phyloP scores from a whole-genome alignment of 164 flowering plant genomes.

The Platanus orientalis region DNA sequence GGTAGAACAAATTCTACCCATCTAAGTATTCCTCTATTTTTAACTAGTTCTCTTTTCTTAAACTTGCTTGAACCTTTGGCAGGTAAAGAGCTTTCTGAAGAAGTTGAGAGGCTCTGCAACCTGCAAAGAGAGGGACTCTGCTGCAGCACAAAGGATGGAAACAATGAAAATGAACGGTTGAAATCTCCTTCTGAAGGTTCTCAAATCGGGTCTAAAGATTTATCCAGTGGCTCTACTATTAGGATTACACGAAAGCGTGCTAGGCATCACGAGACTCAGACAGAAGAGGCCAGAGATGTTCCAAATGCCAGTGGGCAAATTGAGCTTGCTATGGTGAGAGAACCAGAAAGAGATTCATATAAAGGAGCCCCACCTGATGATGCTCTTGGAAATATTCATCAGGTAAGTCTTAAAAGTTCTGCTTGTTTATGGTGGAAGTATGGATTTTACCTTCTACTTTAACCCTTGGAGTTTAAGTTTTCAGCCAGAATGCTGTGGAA shows the following conservation, averaged over 20 bases:
- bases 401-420: not conserved
- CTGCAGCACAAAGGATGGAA: conserved; percentile 16
- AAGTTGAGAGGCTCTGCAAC: conserved; percentile 49
- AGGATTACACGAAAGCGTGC: conserved; percentile 28
- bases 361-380: too few relatives aligned
- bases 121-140: conserved; percentile 30
- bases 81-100: conserved; percentile 61
- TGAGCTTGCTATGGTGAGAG: conserved; percentile 10
- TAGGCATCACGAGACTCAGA: conserved; percentile 15
- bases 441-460: conserved; percentile 9
- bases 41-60: too few relatives aligned
- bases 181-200: conserved; percentile 21
- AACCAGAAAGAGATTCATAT: conserved; percentile 14
- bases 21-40: too few relatives aligned
- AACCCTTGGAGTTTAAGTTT: conserved; percentile 20
- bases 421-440: not conserved
- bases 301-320: conserved; percentile 11
- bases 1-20: too few relatives aligned
- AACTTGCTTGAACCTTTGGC: conserved; percentile 19
- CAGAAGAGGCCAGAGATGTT: conserved; percentile 15
- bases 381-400: too few relatives aligned
- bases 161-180: conserved; percentile 18
- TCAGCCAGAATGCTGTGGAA: conserved; percentile 47
- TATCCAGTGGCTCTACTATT: conserved; percentile 10
- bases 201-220: conserved; percentile 19